These are phyloP conservation scores for Mucor mucedo DNA, from an alignment of 371 early-diverging fungal genomes.

Conservation along the genomic window DNA sequence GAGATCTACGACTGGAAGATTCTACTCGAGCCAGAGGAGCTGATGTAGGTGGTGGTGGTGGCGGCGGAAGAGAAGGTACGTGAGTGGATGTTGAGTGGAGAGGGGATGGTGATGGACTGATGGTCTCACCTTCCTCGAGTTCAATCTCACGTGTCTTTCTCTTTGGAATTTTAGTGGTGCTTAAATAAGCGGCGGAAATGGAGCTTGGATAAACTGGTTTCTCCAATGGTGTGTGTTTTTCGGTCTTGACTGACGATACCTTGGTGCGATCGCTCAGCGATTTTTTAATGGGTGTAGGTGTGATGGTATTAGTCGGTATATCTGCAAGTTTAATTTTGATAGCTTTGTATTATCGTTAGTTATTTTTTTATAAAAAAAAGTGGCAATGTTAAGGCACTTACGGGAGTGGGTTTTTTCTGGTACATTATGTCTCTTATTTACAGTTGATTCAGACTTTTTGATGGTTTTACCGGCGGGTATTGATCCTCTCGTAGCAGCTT, in stretches of 20 bases:
- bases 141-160: conserved; percentile 21
- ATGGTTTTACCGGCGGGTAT: conserved; percentile 8
- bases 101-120: conserved; percentile 33
- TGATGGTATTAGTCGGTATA: conserved; percentile 1
- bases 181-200: conserved; percentile 8
- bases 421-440: not conserved
- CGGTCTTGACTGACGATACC: not conserved
- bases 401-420: conserved; percentile 1
- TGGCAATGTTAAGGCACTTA: not conserved
- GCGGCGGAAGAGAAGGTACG: not conserved
- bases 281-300: not conserved
- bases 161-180: conserved; percentile 6
- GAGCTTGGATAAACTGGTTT: conserved; percentile 13
- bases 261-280: conserved; percentile 16
- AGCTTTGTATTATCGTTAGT: not conserved
- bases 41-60: not conserved
- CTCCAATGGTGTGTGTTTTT: not conserved
- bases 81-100: not conserved
- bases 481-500: not conserved
- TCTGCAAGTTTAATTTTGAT: not conserved
- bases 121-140: conserved; percentile 35
- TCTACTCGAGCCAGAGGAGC: not conserved
- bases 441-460: not conserved
- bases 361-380: not conserved
- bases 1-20: not conserved